phyloP scores from a whole-genome alignment of 371 early-diverging fungal species.

The Apophysomyces variabilis region DNA sequence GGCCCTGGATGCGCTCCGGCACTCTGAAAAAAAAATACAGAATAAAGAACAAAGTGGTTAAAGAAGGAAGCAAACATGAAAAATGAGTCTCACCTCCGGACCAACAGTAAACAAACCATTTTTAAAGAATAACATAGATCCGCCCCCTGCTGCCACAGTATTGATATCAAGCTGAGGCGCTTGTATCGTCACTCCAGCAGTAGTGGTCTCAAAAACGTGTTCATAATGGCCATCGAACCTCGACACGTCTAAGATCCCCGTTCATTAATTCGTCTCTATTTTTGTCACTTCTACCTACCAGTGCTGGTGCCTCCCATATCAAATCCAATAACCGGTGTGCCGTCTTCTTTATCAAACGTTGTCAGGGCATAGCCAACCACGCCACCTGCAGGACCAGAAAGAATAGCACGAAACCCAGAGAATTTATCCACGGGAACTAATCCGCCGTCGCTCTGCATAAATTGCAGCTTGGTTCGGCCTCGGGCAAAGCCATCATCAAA shows the following conservation, averaged over 20 bases:
- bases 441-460: conserved; percentile 98
- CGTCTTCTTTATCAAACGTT: conserved; percentile 58
- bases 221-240: conserved; percentile 90
- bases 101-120: conserved; percentile 96
- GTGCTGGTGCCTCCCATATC: conserved; percentile 98
- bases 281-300: conserved; percentile 21
- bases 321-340: conserved; percentile 70
- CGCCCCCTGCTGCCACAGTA: conserved; percentile 97
- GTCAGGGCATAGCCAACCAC: conserved; percentile 94
- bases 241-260: conserved; percentile 73
- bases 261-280: background rate
- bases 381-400: conserved; percentile 96
- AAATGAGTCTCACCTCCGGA: conserved; percentile 63
- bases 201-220: conserved; percentile 94
- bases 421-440: conserved; percentile 84
- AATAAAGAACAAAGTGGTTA: background rate
- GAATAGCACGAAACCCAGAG: conserved; percentile 87
- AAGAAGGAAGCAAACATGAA: background rate
- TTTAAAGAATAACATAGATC: conserved; percentile 89
- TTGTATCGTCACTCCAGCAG: conserved; percentile 93
- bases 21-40: conserved; percentile 52
- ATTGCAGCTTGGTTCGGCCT: conserved; percentile 75
- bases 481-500: conserved; percentile 76
- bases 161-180: conserved; percentile 96
- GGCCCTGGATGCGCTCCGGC: conserved; percentile 97